Conservation (phyloP, 768 basidiomycete genomes). For the Neoboletus brunneissimus region DNA sequence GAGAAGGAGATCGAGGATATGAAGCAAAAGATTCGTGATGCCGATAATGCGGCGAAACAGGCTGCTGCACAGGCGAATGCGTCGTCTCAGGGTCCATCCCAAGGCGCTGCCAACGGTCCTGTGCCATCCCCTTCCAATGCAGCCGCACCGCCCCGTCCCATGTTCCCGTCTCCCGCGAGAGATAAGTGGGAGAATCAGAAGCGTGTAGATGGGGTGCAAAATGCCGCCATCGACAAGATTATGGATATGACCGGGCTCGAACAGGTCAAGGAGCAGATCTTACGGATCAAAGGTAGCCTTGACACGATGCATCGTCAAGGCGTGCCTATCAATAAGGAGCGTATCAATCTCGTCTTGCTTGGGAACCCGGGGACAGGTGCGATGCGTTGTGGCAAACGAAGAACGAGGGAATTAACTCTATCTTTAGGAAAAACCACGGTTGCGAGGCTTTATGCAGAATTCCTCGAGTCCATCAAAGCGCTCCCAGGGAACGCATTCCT, state of each 20-base stretch:
- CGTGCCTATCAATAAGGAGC: slow-evolving; percentile 48
- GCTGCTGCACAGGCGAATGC: slow-evolving; percentile 1
- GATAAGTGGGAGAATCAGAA: slow-evolving; percentile 60
- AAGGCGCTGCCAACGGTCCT: background rate
- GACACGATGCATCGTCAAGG: slow-evolving; percentile 54
- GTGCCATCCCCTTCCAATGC: slow-evolving; percentile 4
- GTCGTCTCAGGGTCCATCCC: background rate
- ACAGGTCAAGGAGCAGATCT: slow-evolving; percentile 56
- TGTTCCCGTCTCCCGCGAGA: slow-evolving; percentile 37
- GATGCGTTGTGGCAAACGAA: slow-evolving; percentile 2
- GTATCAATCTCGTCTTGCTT: slow-evolving; percentile 59
- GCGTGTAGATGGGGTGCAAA: slow-evolving; percentile 47
- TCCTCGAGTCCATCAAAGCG: slow-evolving; percentile 54
- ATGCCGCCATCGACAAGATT: slow-evolving; percentile 56
- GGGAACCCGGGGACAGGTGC: slow-evolving; percentile 76
- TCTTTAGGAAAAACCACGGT: slow-evolving; percentile 65
- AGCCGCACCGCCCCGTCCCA: slow-evolving; percentile 6
- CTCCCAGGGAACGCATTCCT: slow-evolving; percentile 53
- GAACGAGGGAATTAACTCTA: background rate
- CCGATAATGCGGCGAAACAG: slow-evolving; percentile 13
- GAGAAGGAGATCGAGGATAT: slow-evolving; percentile 42
- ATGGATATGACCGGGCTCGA: slow-evolving; percentile 74
- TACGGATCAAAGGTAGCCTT: slow-evolving; percentile 58
- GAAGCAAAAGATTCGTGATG: slow-evolving; percentile 16
- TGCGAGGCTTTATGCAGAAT: slow-evolving; percentile 62